These are phyloP conservation scores for Nemania diffusa DNA, from an alignment of 2,329 filamentous ascomycete species.

Conservation along the genomic window DNA sequence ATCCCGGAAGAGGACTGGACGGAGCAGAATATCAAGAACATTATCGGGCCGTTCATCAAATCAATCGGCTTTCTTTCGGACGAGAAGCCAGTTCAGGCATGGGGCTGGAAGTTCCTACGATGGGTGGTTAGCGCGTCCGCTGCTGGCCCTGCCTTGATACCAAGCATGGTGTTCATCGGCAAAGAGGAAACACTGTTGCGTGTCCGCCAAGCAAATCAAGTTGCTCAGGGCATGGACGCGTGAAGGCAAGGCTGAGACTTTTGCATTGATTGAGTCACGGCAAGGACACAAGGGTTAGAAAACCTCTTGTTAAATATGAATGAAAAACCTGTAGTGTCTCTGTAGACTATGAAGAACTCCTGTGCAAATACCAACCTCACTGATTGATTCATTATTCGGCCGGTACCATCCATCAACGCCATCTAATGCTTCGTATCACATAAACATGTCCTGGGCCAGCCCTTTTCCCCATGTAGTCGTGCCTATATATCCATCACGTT, in stretches of 20 bases:
- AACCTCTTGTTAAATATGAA: conserved; percentile 16
- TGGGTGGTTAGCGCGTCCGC: conserved; percentile 44
- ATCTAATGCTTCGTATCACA: conserved; percentile 47
- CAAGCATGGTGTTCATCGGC: conserved; percentile 44
- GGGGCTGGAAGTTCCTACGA: conserved; percentile 46
- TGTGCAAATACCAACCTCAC: conserved; percentile 37
- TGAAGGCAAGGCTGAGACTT: conserved; percentile 4
- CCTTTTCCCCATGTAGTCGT: background rate
- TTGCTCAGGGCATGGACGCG: conserved; percentile 30
- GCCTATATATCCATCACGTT: conserved; percentile 16
- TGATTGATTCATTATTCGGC: conserved; percentile 25
- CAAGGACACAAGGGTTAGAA: background rate
- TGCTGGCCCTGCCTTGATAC: conserved; percentile 42
- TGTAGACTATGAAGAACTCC: conserved; percentile 36
- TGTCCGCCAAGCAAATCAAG: conserved; percentile 35
- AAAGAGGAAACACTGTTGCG: conserved; percentile 43
- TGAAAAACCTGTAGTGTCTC: conserved; percentile 32
- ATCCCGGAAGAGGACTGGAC: conserved; percentile 40
- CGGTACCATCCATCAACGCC: conserved; percentile 43
- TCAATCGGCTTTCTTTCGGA: conserved; percentile 32
- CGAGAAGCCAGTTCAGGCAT: conserved; percentile 25
- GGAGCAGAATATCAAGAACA: conserved; percentile 32
- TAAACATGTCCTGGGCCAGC: conserved; percentile 18
- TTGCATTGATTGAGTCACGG: background rate
- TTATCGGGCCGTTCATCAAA: conserved; percentile 38